Conservation (phyloP, 2,329 filamentous ascomycete genomes). For the Fusarium sp. region DNA sequence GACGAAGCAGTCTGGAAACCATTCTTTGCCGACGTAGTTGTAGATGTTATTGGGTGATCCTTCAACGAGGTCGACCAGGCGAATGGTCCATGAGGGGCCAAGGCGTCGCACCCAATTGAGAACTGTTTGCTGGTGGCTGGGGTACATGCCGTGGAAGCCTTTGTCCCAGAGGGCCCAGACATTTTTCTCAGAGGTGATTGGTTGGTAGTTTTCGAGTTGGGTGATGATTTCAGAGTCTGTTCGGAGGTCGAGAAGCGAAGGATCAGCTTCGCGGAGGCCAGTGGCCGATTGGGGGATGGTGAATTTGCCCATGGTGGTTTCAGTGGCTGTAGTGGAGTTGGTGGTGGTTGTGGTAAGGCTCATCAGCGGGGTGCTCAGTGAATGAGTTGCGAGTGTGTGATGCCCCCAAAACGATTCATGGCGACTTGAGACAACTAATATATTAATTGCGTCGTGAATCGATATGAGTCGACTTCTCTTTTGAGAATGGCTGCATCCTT, state of each 20-base stretch:
- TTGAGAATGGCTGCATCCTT: not conserved
- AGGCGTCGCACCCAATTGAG: conserved; percentile 61
- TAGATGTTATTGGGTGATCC: conserved; percentile 57
- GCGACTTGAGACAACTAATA: not conserved
- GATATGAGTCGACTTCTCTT: conserved; percentile 17
- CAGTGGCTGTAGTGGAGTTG: not conserved
- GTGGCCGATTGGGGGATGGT: conserved; percentile 19
- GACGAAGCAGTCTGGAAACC: conserved; percentile 48
- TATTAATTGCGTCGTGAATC: not conserved
- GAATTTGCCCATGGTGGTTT: conserved; percentile 23
- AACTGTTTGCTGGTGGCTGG: conserved; percentile 57
- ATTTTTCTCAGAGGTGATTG: conserved; percentile 60
- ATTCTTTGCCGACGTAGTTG: conserved; percentile 52
- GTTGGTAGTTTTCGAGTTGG: conserved; percentile 49
- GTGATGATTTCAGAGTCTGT: conserved; percentile 53
- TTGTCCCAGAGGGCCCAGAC: conserved; percentile 64
- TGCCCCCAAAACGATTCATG: rapidly evolving
- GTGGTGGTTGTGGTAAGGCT: not conserved
- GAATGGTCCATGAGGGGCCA: conserved; percentile 59
- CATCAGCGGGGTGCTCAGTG: not conserved
- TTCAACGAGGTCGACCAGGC: conserved; percentile 56
- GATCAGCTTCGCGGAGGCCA: conserved; percentile 22
- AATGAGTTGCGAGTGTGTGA: not conserved
- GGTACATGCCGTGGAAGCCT: conserved; percentile 56
- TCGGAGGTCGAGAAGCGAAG: conserved; percentile 45